Evolutionary conservation across 2,329 filamentous ascomycete species (phyloP).

Genomic region (Epichloe glyceriae): DNA sequence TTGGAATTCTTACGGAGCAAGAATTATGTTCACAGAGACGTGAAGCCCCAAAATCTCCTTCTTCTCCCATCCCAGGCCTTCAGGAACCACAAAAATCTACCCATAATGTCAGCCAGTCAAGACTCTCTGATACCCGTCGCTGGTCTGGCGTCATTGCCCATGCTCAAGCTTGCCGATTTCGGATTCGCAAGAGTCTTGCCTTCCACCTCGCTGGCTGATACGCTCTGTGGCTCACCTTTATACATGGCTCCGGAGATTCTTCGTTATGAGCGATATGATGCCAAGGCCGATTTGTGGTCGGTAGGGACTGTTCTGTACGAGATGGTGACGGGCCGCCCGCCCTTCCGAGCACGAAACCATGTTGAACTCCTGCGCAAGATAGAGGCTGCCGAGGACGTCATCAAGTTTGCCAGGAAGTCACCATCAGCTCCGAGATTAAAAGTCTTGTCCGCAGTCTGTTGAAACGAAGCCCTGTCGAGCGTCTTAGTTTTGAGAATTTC

Average conservation of each 20-base stretch:
- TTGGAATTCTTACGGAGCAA: slow-evolving; percentile 74
- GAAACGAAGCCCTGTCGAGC: slow-evolving; percentile 73
- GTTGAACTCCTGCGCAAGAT: slow-evolving; percentile 89
- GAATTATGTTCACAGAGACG: slow-evolving; percentile 89
- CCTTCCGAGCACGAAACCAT: slow-evolving; percentile 86
- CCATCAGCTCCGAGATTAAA: slow-evolving; percentile 66
- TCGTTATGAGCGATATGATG: slow-evolving; percentile 93
- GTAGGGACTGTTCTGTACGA: slow-evolving; percentile 92
- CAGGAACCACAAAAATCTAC: slow-evolving; percentile 36
- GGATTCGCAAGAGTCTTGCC: slow-evolving; percentile 93
- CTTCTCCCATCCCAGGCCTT: slow-evolving; percentile 72
- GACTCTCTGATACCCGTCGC: slow-evolving; percentile 70
- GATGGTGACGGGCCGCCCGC: slow-evolving; percentile 83
- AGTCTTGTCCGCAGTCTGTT: slow-evolving; percentile 65
- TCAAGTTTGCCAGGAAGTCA: slow-evolving; percentile 67
- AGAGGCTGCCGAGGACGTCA: slow-evolving; percentile 73
- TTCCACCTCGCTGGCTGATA: slow-evolving; percentile 84
- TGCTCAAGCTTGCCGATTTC: slow-evolving; percentile 97
- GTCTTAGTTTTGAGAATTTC: slow-evolving; percentile 76
- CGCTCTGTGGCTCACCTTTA: slow-evolving; percentile 86
- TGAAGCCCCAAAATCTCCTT: slow-evolving; percentile 93
- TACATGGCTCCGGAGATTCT: slow-evolving; percentile 99
- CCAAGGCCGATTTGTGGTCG: slow-evolving; percentile 94
- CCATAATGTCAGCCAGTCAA: slow-evolving; percentile 63
- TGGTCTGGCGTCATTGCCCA: slow-evolving; percentile 73